Evolutionary conservation across 768 basidiomycete genomes (phyloP).

Genomic region (Boletus coccyginus): DNA sequence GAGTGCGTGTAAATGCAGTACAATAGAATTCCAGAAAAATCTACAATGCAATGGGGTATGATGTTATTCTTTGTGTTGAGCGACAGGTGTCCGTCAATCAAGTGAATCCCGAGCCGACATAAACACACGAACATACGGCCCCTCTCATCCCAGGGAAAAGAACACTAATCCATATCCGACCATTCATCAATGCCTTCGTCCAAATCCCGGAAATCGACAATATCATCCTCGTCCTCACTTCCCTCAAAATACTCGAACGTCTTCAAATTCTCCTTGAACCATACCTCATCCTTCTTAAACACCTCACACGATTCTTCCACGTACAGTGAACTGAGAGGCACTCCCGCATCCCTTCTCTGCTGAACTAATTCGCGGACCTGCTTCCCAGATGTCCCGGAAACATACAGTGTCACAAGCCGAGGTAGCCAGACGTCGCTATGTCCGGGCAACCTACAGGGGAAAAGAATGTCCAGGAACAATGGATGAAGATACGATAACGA

Average conservation of each 20-base stretch:
- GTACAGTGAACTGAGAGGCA: conserved; percentile 42
- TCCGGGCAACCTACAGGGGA: not conserved
- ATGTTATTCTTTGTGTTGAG: not conserved
- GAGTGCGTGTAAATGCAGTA: not conserved
- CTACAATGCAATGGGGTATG: too few species aligned
- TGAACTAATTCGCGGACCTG: conserved; percentile 46
- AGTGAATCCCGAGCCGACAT: too few species aligned
- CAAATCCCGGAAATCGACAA: conserved; percentile 26
- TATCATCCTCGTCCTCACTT: conserved; percentile 44
- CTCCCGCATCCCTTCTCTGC: conserved; percentile 39
- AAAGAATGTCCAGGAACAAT: conserved; percentile 26
- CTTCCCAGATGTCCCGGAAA: conserved; percentile 41
- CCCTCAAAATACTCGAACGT: conserved; percentile 56
- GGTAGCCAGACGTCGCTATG: conserved; percentile 40
- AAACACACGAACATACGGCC: not conserved
- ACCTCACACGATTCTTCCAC: conserved; percentile 47
- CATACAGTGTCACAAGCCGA: conserved; percentile 46
- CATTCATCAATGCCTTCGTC: conserved; percentile 11
- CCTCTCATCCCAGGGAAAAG: not conserved
- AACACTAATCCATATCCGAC: conserved; percentile 11
- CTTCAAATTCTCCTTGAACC: conserved; percentile 51
- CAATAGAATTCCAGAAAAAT: not conserved
- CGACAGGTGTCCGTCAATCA: not conserved
- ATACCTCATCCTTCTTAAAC: conserved; percentile 41
- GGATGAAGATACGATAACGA: conserved; percentile 32